Base-by-base conservation (phyloP, 495 filamentous ascomycete genomes). In the Schizothecium vesticola region DNA sequence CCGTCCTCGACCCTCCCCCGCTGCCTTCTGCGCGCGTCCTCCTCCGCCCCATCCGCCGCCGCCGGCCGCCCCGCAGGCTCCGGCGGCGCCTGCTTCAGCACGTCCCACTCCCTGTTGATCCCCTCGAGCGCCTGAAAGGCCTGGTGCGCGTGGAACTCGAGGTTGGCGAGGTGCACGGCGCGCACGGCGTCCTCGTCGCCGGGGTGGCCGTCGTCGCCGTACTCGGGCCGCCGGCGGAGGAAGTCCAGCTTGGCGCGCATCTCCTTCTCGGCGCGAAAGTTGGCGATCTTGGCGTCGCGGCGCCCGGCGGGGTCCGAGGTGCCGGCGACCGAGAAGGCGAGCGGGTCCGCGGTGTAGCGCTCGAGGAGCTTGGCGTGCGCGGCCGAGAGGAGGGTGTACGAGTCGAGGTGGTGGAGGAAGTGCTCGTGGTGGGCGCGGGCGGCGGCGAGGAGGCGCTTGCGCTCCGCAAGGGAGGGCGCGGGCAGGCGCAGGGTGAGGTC, bases 201-300 rank as follows among this genome's bases (percentile, higher is more conserved):
- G 31, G 88, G 86, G 64, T 88, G 64, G n/a, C 76, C 77, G 10
- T 75, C 75, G 61, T 76, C 75, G 12, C 76, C 72, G 68, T 85
- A 84, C n/a, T 75, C 74, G 16, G 81, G 81, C 9, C 78, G 78
- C 28, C 57, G 72, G 56, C 78, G 78, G 68, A 85, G 80, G 64
- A 72, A 77, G 28, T 93, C 90, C 22, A 99, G 83, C 77, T 91
- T 93, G 69, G 86, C 80, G 75, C 94, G 95, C 56, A 99, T 79
- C 63, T 92, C 90, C 70, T 95, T 97, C 72, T 97, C 96, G 65
- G 89, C 83, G 75, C 87, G 88, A 78, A 94, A 97, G 68, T 92
- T 87, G 29, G 86, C 85, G 67, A 99, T 95, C 76, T 99, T 99
- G 36, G 88, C 86, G 64, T 91, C 88, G 72, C 95, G 85, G 26